Evolutionary conservation across 108 stramenopile species (phyloP).

Genomic region (Pseudonitzschia multistriata): DNA sequence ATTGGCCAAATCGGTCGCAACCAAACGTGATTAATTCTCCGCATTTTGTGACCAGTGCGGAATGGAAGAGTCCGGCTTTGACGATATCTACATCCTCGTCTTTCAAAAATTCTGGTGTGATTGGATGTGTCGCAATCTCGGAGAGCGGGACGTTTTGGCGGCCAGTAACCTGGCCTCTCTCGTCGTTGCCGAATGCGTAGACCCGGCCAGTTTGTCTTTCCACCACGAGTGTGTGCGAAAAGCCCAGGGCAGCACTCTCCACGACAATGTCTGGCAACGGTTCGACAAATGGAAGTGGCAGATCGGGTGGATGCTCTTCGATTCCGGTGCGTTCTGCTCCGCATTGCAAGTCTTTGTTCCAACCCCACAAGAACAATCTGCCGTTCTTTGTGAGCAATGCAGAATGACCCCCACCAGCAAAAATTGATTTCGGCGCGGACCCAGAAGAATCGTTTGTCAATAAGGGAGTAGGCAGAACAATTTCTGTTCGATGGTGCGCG

Average conservation of each 20-base stretch:
- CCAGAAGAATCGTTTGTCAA: constrained; percentile 2
- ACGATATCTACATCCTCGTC: constrained; percentile 42
- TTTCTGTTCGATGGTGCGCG: constrained; percentile 57
- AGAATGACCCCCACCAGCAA: constrained; percentile 81
- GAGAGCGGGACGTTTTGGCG: background rate
- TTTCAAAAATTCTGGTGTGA: constrained; percentile 23
- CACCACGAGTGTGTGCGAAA: constrained; percentile 72
- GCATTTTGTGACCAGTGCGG: constrained; percentile 56
- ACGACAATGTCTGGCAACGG: constrained; percentile 50
- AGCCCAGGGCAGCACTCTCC: constrained; percentile 59
- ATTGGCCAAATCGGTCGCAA: constrained; percentile 71
- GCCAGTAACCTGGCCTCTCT: constrained; percentile 61
- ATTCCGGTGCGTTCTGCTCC: constrained; percentile 18
- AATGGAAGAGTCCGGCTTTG: constrained; percentile 82
- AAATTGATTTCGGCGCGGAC: constrained; percentile 35
- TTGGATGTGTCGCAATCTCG: constrained; percentile 11
- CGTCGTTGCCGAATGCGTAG: constrained; percentile 68
- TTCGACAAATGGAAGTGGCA: constrained; percentile 25
- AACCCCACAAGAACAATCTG: constrained; percentile 78
- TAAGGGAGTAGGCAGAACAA: constrained; percentile 49
- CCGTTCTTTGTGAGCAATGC: constrained; percentile 62
- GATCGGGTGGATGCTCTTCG: background rate
- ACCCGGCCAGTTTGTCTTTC: constrained; percentile 60
- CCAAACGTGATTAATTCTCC: constrained; percentile 81
- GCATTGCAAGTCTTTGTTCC: constrained; percentile 76